Base-by-base conservation (phyloP, 106 monocot species). In the Allium sativum region DNA sequence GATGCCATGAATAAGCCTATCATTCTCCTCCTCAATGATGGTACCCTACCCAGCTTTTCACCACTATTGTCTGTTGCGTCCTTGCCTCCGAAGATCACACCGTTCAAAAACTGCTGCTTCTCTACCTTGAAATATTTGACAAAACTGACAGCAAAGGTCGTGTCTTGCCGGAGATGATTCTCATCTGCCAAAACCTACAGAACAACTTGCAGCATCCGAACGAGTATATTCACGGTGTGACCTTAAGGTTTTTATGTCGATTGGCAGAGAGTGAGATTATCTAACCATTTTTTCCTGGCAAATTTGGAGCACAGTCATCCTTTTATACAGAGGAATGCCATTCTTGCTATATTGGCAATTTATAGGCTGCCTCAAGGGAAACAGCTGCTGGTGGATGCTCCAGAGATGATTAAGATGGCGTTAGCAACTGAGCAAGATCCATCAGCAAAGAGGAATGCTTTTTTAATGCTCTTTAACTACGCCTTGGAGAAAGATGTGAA, bases 51-150 rank as follows among this genome's bases (percentile, higher is more conserved):
- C 86, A 86, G 48, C 76, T 87, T 40, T 87, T 87, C 73, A 87
- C 82, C 76, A 82, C 86, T 64, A 76, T 87, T 65, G 76, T 87
- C 55, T 78, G 86, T 19, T 87, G 82, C 68, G 86, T 87, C 19
- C 82, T 87, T 31, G 75, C 86, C 10, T 87, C 86, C 52, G 86
- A 87, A 61, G 82, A 87, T 60, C 86, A 87, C 71, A 87, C 86
- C 41, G 44, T 87, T 67, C 86, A 87, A 75, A 87, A 87, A 71
- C 79, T 87, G 45, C 86, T 87, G n/a, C 79, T 87, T 18, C 73
- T 76, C n/a, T 87, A 87, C 56, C 76, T 87, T 6, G 86, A 87
- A 76, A 87, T 87, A 52, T 76, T 87, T 55, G 86, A 87, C 56
- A 87, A 82, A 68, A 78, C 76, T 21, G 82, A 87, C 53, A 50